These are phyloP conservation scores for Macrolepiota dolichaula DNA, from an alignment of 768 basidiomycete species.

Conservation along the genomic window DNA sequence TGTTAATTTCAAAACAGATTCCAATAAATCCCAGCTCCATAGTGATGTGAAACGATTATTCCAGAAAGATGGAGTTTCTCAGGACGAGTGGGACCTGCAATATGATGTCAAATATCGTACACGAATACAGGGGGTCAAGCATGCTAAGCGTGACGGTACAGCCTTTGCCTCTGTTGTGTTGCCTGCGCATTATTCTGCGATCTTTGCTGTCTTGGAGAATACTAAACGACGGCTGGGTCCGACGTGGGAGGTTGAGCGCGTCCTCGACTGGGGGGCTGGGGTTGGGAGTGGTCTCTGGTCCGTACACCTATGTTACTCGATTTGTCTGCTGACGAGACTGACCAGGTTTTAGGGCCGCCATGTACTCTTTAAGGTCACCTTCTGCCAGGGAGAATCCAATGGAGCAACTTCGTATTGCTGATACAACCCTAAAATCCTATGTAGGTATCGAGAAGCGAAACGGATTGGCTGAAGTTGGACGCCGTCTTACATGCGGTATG, in stretches of 20 bases:
- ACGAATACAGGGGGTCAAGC: slow-evolving; percentile 50
- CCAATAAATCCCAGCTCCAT: slow-evolving; percentile 61
- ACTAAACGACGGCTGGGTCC: slow-evolving; percentile 59
- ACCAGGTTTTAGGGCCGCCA: slow-evolving; percentile 52
- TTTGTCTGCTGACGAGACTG: slow-evolving; percentile 8
- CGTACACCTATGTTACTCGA: slow-evolving; percentile 15
- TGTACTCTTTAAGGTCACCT: slow-evolving; percentile 57
- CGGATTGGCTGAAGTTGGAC: slow-evolving; percentile 65
- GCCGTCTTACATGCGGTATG: slow-evolving; percentile 57
- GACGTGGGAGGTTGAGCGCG: slow-evolving; percentile 52
- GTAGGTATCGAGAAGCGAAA: slow-evolving; percentile 75
- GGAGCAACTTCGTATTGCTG: slow-evolving; percentile 35
- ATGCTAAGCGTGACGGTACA: slow-evolving; percentile 68
- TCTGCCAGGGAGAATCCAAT: slow-evolving; percentile 17
- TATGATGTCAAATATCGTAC: slow-evolving; percentile 63
- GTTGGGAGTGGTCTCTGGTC: slow-evolving; percentile 85
- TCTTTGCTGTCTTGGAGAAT: slow-evolving; percentile 70
- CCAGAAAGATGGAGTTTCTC: slow-evolving; percentile 28
- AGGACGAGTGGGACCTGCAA: slow-evolving; percentile 49
- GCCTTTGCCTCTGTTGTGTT: slow-evolving; percentile 86
- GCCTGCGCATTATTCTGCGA: slow-evolving; percentile 82
- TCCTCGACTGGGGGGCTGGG: slow-evolving; percentile 85
- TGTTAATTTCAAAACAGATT: slow-evolving; percentile 36
- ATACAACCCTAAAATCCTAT: slow-evolving; percentile 59
- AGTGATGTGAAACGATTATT: slow-evolving; percentile 75